Evolutionary conservation across 352 stramenopile species (phyloP), one percentile per base, ranked within the genome.

Genomic region (Globisporangium spiculum): DNA sequence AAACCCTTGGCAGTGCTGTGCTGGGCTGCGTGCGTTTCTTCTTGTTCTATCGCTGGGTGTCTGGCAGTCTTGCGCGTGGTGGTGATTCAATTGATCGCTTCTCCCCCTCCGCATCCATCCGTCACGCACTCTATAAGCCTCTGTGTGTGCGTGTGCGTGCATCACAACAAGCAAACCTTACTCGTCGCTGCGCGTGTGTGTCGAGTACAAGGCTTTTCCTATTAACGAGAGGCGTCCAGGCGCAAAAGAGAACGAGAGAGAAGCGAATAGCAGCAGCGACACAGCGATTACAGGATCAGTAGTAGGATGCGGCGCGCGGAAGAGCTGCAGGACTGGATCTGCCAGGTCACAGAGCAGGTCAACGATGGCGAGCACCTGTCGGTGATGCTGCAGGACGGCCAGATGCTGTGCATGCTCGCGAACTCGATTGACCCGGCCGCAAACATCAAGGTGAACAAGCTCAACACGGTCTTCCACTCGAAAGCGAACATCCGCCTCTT

Each of bases 391-490:
- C 86, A 93, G 67, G 83, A 96, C 70, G 89, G 89, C 22, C 89
- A 96, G 70, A 78, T 95, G 57, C 81, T 96, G 46, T 96, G 89
- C 75, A 74, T 91, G 46, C 77, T 96, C 41, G 89, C 88, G 24
- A 96, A 96, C 68, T 79, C 84, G 41, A 78, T 96, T 66, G 88
- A 96, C 68, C 80, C 87, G 30, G 58, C 22, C 32, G 87, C 88
- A 24, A 86, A 84, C 61, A 74, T 95, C 70, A 93, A 91, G 66
- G 75, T 94, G 64, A 96, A 95, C 75, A 92, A 91, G 66, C 84
- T 96, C 66, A 94, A 90, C 72, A 96, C 89, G 48, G 84, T 92
- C 48, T 96, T 95, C 76, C 89, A 96, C 71, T 88, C 86, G 36
- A 93, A 93, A 66, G 79, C 83, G 70, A 96, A 96, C 74, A 86